Evolutionary conservation across 495 filamentous ascomycete genomes (phyloP).

Genomic region (Letharia columbiana): DNA sequence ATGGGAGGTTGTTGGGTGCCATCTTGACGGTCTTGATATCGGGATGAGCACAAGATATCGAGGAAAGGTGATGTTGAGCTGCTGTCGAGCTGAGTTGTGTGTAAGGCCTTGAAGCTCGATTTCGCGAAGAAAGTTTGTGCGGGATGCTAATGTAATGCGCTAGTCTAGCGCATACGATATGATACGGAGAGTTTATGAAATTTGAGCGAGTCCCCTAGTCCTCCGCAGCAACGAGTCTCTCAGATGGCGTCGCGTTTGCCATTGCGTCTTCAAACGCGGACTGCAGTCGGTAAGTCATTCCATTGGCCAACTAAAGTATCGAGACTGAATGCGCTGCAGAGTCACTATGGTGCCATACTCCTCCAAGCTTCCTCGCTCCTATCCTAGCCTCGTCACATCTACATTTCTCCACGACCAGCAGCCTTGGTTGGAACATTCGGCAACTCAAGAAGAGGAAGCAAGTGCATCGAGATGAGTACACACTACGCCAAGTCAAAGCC

Average conservation of each 20-base stretch:
- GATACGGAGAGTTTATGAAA: neutral
- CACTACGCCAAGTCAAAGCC: slow-evolving; percentile 62
- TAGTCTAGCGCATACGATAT: slow-evolving; percentile 4
- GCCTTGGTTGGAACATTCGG: neutral
- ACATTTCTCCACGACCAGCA: slow-evolving; percentile 21
- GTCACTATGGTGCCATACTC: slow-evolving; percentile 14
- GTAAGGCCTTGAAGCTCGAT: neutral
- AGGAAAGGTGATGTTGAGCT: neutral
- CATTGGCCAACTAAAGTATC: neutral
- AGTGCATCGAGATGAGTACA: slow-evolving; percentile 53
- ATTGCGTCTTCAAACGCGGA: slow-evolving; percentile 3
- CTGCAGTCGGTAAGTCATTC: neutral
- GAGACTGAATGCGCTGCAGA: slow-evolving; percentile 11
- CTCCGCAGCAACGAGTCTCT: neutral
- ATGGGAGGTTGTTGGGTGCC: slow-evolving; percentile 85
- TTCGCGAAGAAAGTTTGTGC: slow-evolving; percentile 17
- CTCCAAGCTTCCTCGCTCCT: slow-evolving; percentile 23
- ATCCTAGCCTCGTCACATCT: slow-evolving; percentile 7
- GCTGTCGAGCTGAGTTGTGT: neutral
- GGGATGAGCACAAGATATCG: slow-evolving; percentile 38
- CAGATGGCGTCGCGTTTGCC: slow-evolving; percentile 10
- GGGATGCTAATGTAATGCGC: neutral
- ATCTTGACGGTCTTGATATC: slow-evolving; percentile 62
- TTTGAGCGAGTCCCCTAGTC: neutral
- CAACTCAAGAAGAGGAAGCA: slow-evolving; percentile 28